These are phyloP conservation scores for Geotrichum aggregatum DNA, from an alignment of 1,139 yeast genomes.

Conservation along the genomic window DNA sequence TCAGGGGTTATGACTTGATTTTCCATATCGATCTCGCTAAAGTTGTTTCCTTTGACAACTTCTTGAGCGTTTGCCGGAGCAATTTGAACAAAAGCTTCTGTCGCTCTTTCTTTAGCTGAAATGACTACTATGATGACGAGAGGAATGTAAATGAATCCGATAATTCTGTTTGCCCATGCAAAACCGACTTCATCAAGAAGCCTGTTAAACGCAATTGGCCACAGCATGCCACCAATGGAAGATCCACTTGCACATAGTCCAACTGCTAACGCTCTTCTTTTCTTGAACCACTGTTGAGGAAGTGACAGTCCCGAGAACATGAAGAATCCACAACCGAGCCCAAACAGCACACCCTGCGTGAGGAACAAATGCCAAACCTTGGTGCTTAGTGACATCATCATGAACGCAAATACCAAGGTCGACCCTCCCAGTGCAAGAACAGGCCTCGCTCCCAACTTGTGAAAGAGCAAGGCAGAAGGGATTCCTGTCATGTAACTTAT, in stretches of 20 bases:
- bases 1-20: conserved; percentile 2
- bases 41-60: not conserved
- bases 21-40: not conserved
- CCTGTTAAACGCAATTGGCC: conserved; percentile 45
- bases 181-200: conserved; percentile 45
- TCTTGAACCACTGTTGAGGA: conserved; percentile 50
- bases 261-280: conserved; percentile 52
- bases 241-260: conserved; percentile 60
- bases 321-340: conserved; percentile 44
- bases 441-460: conserved; percentile 41
- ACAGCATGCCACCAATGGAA: conserved; percentile 59
- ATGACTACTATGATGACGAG: conserved; percentile 39
- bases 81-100: conserved; percentile 27
- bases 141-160: conserved; percentile 45
- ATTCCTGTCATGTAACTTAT: conserved; percentile 45
- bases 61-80: not conserved
- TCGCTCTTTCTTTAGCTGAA: conserved; percentile 28
- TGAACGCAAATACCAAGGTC: conserved; percentile 46
- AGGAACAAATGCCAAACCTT: conserved; percentile 52
- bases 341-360: conserved; percentile 52
- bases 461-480: conserved; percentile 51
- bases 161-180: conserved; percentile 49
- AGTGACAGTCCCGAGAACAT: conserved; percentile 31
- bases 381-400: conserved; percentile 50
- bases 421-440: conserved; percentile 44